Base-by-base conservation (phyloP, 352 stramenopile genomes). In the Globisporangium cederbergense region DNA sequence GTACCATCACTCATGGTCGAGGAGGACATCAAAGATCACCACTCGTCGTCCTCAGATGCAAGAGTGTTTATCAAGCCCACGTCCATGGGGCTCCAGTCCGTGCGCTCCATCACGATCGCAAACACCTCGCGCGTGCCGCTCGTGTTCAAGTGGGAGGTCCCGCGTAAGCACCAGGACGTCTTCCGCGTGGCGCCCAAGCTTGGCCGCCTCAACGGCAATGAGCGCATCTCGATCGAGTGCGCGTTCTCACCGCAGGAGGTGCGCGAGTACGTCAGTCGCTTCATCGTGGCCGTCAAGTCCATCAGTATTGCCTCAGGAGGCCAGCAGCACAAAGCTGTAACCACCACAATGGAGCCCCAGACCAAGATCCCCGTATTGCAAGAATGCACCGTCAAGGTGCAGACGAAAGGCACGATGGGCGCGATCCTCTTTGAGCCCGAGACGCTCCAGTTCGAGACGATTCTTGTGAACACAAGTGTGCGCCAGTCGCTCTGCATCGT, bases 61-160 rank as follows among this genome's bases (percentile, higher is more conserved):
- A 77, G 77, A 46, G 54, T 97, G 1, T 96, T 86, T 58, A 73
- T 98, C 53, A 95, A 95, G 58, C 89, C 91, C 0, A 97, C 90
- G 0, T 81, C 82, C 5, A 59, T 97, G 6, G 89, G 89, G 14
- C 70, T 98, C 16, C 51, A 75, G 20, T 93, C 87, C 4, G 51
- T 72, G 7, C 74, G 79, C 1, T 65, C 72, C 0, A 70, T 97
- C 18, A 62, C 76, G 18, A 66, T 97, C 25, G 52, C 81, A 3
- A 98, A 98, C 63, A 72, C 63, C 10, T 96, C 89, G 34, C 81
- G 91, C 4, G 79, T 98, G 45, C 91, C 91, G 16, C 79, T 97
- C 10, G 84, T 96, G 40, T 97, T 86, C 67, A 75, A 77, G n/a
- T 94, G 81, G 75, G 75, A 90, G 6, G 51, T 97, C 3, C 87